These are phyloP conservation scores for Alternaria triticina DNA, from an alignment of 2,329 filamentous ascomycete species.

Conservation along the genomic window DNA sequence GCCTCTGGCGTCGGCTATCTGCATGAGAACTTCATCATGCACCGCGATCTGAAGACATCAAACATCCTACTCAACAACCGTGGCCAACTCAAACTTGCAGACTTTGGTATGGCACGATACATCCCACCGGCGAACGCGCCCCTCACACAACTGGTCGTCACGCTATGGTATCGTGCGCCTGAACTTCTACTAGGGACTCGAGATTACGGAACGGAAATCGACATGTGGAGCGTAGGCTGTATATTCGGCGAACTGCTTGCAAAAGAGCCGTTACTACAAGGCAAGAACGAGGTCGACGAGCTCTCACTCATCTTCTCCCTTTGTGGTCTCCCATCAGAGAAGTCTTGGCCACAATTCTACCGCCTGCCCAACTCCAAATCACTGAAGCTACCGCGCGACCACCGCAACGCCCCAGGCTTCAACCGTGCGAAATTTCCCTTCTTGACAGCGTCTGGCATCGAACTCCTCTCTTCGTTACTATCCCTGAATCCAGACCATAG, in stretches of 20 bases:
- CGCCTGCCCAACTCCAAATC: constrained; percentile 85
- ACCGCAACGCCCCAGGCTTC: constrained; percentile 54
- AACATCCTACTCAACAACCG: constrained; percentile 89
- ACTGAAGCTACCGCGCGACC: constrained; percentile 65
- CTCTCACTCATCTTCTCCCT: constrained; percentile 82
- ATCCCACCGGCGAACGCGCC: constrained; percentile 72
- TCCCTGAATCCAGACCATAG: constrained; percentile 75
- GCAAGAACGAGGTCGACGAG: constrained; percentile 91
- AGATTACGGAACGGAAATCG: constrained; percentile 76
- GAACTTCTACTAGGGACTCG: constrained; percentile 85
- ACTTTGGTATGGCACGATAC: constrained; percentile 97
- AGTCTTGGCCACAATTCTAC: constrained; percentile 84
- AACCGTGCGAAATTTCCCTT: constrained; percentile 81
- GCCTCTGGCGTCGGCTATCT: constrained; percentile 81
- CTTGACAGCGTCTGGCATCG: constrained; percentile 75
- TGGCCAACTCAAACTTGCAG: constrained; percentile 91
- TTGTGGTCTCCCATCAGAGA: constrained; percentile 82
- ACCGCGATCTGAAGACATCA: constrained; percentile 48
- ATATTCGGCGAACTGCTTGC: constrained; percentile 91
- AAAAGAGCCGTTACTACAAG: constrained; percentile 82
- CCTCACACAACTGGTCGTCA: constrained; percentile 91
- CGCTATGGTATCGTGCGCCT: constrained; percentile 93
- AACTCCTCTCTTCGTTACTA: constrained; percentile 73
- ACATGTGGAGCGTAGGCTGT: constrained; percentile 96
- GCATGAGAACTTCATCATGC: constrained; percentile 85